phyloP scores from a whole-genome alignment of 2,329 filamentous ascomycete species.

The Botryosphaeria agaves region DNA sequence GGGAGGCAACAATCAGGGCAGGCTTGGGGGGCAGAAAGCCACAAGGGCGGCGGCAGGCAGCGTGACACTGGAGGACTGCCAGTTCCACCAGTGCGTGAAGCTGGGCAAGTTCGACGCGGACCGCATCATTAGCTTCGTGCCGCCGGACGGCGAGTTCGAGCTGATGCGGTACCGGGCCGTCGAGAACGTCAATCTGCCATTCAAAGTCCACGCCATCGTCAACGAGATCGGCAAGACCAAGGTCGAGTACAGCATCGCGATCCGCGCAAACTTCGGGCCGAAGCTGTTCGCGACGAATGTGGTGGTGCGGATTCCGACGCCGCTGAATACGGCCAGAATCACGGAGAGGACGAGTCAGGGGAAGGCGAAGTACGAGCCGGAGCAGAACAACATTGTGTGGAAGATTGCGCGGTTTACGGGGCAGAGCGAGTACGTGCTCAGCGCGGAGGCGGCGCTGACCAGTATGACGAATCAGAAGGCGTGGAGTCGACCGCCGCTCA shows the following conservation, averaged over 20 bases:
- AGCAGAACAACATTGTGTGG: slow-evolving; percentile 97
- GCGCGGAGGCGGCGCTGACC: slow-evolving; percentile 80
- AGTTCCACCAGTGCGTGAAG: slow-evolving; percentile 98
- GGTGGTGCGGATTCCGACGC: slow-evolving; percentile 82
- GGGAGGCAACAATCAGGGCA: slow-evolving; percentile 59
- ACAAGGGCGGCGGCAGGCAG: slow-evolving; percentile 91
- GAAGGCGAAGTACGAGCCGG: slow-evolving; percentile 95
- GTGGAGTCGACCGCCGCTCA: slow-evolving; percentile 87
- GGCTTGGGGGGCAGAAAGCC: slow-evolving; percentile 65
- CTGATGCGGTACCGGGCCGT: slow-evolving; percentile 97
- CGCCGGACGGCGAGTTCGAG: slow-evolving; percentile 94
- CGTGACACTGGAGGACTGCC: slow-evolving; percentile 92
- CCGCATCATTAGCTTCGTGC: slow-evolving; percentile 91
- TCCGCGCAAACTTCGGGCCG: slow-evolving; percentile 89
- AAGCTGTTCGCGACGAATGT: slow-evolving; percentile 98
- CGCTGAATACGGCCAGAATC: slow-evolving; percentile 88
- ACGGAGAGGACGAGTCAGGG: slow-evolving; percentile 87
- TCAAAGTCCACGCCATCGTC: slow-evolving; percentile 97
- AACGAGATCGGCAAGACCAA: slow-evolving; percentile 95
- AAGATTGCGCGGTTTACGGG: slow-evolving; percentile 97
- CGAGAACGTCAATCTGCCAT: slow-evolving; percentile 95
- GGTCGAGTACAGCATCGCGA: slow-evolving; percentile 95
- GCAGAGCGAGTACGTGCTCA: slow-evolving; percentile 91
- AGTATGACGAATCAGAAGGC: slow-evolving; percentile 97
- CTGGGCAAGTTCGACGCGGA: slow-evolving; percentile 93